phyloP scores from a whole-genome alignment of 129 eudicot species.

The carrot (Daucus carota) region DNA sequence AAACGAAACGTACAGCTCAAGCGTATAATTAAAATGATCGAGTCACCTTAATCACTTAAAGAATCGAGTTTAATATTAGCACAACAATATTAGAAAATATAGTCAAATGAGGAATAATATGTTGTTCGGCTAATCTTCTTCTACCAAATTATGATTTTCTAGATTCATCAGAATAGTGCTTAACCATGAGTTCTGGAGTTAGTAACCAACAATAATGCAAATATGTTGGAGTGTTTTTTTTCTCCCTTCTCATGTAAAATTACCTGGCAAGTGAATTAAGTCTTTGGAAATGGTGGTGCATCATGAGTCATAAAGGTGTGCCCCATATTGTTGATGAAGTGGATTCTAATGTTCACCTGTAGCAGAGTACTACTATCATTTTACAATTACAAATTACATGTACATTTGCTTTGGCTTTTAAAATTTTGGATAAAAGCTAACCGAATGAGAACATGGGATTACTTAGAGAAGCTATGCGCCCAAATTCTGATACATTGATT shows the following conservation, averaged over 20 bases:
- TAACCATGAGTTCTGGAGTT: not conserved
- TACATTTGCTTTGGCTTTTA: no score
- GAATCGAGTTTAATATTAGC: not conserved
- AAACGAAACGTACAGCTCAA: not conserved
- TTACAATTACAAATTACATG: no score
- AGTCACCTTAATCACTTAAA: not conserved
- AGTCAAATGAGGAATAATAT: slow-evolving; percentile 12
- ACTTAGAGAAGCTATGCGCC: no score
- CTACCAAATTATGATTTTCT: not conserved
- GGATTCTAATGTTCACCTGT: slow-evolving; percentile 6
- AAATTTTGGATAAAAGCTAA: no score
- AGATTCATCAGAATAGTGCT: not conserved
- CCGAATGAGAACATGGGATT: no score
- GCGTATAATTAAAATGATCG: not conserved
- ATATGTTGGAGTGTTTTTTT: not conserved
- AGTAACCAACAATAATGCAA: not conserved
- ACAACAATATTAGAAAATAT: not conserved
- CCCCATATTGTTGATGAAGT: slow-evolving; percentile 6
- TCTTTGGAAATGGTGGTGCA: slow-evolving; percentile 35
- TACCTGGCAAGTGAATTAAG: not conserved
- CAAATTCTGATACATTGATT: no score
- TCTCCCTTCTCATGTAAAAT: not conserved
- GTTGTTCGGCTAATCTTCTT: slow-evolving; percentile 8
- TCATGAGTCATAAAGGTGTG: slow-evolving; percentile 30
- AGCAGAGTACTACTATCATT: no score